Conservation (phyloP, 2,329 filamentous ascomycete species). For the Claviceps quebecensis region DNA sequence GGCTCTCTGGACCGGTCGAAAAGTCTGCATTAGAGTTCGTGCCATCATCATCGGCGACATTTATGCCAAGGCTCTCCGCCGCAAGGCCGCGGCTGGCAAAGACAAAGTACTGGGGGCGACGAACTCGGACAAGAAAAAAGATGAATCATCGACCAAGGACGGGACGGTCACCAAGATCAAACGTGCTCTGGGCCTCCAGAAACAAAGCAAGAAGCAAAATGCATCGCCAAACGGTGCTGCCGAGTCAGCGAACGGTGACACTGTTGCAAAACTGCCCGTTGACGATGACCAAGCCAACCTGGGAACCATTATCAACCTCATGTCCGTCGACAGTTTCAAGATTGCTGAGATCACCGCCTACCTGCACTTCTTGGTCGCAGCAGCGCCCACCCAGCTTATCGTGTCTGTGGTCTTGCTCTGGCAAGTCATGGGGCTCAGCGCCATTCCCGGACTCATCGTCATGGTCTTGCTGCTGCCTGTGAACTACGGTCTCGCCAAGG, state of each 20-base stretch:
- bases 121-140: constrained; percentile 22
- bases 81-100: constrained; percentile 67
- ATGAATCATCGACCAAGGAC: constrained; percentile 20
- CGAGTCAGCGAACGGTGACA: constrained; percentile 18
- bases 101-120: constrained; percentile 58
- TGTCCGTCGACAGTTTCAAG: constrained; percentile 99
- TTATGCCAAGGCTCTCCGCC: constrained; percentile 85
- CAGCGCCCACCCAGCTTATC: constrained; percentile 75
- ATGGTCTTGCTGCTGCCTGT: constrained; percentile 81
- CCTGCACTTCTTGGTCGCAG: constrained; percentile 87
- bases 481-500: constrained; percentile 77
- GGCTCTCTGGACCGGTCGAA: constrained; percentile 84
- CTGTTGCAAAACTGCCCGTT: constrained; percentile 20
- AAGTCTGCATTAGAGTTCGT: constrained; percentile 82
- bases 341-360: constrained; percentile 91
- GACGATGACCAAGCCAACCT: constrained; percentile 70
- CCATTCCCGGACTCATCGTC: constrained; percentile 80
- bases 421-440: constrained; percentile 79
- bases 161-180: constrained; percentile 36
- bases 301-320: constrained; percentile 98
- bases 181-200: constrained; percentile 45
- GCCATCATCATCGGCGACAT: constrained; percentile 96
- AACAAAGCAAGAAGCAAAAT: constrained; percentile 36
- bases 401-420: constrained; percentile 75
- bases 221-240: constrained; percentile 18